Percentiles rank a stretch among this genome's conserved stretches.
Conservation (phyloP, 2,329 filamentous ascomycete genomes). For the Neurospora sp. region DNA sequence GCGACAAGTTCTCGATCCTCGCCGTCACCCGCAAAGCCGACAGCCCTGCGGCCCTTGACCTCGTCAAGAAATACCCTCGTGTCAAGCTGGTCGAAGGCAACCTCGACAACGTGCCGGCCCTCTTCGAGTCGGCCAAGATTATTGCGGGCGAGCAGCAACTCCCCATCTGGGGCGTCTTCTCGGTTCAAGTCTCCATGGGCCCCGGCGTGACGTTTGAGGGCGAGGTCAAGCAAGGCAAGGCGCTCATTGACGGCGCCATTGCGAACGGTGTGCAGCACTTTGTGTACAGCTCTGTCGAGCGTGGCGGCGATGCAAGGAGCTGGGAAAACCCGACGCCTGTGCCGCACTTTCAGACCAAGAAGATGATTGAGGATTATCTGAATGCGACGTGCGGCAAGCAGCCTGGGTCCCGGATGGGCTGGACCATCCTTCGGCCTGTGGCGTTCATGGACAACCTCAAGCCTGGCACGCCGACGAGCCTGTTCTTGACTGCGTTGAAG, state of each 20-base stretch:
- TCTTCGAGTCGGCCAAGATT: conserved; percentile 9
- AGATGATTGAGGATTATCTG: conserved; percentile 51
- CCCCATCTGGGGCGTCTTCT: conserved; percentile 50
- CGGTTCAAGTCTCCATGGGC: conserved; percentile 33
- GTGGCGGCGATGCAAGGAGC: conserved; percentile 41
- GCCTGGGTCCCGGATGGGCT: conserved; percentile 33
- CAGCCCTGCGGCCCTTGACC: conserved; percentile 36
- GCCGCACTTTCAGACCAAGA: conserved; percentile 53
- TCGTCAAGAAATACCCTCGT: conserved; percentile 30
- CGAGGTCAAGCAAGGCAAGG: conserved; percentile 43
- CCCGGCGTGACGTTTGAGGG: conserved; percentile 24
- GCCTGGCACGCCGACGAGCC: conserved; percentile 24
- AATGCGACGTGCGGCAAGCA: conserved; percentile 21
- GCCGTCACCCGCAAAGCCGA: conserved; percentile 47
- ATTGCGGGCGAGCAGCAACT: neutral
- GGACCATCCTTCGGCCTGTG: conserved; percentile 51
- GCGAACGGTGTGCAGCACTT: conserved; percentile 47
- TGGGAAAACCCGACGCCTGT: conserved; percentile 43
- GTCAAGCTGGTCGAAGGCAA: conserved; percentile 23
- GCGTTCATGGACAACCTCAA: conserved; percentile 50
- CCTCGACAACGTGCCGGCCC: conserved; percentile 11
- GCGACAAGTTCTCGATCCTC: conserved; percentile 31
- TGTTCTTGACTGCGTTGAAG: conserved; percentile 26
- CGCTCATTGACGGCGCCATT: conserved; percentile 47
- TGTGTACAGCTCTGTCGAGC: conserved; percentile 55